phyloP scores from a whole-genome alignment of 2,329 filamentous ascomycete species.

The Ambrosiella beaveri region DNA sequence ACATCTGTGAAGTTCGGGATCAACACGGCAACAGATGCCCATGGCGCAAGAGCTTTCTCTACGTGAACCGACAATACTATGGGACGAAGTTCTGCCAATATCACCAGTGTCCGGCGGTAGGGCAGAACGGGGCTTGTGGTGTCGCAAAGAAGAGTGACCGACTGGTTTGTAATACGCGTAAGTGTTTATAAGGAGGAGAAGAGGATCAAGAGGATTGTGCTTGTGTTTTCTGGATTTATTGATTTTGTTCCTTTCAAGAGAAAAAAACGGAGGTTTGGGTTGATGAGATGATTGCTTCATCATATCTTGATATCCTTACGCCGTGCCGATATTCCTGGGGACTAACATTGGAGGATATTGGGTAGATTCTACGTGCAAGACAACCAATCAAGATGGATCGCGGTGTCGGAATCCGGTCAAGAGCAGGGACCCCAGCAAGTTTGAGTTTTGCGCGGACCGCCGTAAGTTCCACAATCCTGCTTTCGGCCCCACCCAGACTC shows the following conservation, averaged over 20 bases:
- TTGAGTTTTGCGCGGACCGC: constrained; percentile 14
- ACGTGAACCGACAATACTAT: not conserved
- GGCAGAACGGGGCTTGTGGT: not conserved
- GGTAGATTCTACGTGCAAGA: constrained; percentile 13
- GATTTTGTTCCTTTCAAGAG: not conserved
- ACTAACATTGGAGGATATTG: no score
- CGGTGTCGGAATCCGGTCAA: constrained; percentile 15
- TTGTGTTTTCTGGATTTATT: not conserved
- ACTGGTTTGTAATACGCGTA: constrained; percentile 6
- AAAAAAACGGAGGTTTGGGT: no score
- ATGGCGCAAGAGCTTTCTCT: not conserved
- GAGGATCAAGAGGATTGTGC: no score
- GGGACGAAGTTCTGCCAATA: not conserved
- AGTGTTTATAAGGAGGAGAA: not conserved
- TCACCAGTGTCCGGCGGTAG: constrained; percentile 7
- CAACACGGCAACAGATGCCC: constrained; percentile 6
- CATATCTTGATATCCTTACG: no score
- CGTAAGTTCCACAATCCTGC: constrained; percentile 13
- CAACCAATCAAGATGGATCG: constrained; percentile 2
- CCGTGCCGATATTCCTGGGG: no score
- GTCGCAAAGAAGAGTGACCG: constrained; percentile 5
- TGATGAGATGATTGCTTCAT: no score
- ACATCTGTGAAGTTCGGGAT: not conserved
- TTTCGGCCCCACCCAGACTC: not conserved
- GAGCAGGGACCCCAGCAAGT: constrained; percentile 15